Evolutionary conservation across 2,329 filamentous ascomycete species (phyloP).

Genomic region (Cordyceps fumosorosea): DNA sequence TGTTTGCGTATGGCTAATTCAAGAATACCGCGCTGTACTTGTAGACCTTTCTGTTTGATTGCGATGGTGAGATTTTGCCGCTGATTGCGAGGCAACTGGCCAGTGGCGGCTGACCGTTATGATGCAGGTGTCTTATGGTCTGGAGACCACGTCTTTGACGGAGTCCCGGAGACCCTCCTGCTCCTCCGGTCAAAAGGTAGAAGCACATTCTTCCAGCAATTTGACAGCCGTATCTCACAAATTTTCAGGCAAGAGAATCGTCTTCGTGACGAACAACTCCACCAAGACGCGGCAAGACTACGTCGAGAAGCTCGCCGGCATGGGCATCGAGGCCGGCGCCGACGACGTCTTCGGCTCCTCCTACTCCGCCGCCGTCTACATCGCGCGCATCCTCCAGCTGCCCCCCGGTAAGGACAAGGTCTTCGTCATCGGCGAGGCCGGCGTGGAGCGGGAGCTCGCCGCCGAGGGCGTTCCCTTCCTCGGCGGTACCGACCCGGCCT

Average conservation of each 20-base stretch:
- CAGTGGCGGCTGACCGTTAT: constrained; percentile 15
- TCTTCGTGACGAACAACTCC: constrained; percentile 99
- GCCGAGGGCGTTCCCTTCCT: constrained; percentile 74
- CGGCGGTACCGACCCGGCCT: constrained; percentile 76
- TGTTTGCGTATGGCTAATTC: not conserved
- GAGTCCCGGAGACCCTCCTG: constrained; percentile 76
- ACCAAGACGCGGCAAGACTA: constrained; percentile 93
- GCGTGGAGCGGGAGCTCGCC: constrained; percentile 81
- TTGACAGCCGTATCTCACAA: not conserved
- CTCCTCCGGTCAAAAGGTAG: constrained; percentile 75
- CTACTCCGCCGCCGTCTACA: constrained; percentile 94
- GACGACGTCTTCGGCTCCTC: constrained; percentile 96
- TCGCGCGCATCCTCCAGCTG: constrained; percentile 81
- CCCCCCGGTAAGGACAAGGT: constrained; percentile 81
- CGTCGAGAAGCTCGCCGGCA: constrained; percentile 75
- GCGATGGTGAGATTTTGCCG: constrained; percentile 64
- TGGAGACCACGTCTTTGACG: constrained; percentile 81
- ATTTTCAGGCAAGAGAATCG: constrained; percentile 71
- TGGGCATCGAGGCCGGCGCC: constrained; percentile 72
- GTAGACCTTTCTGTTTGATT: constrained; percentile 93
- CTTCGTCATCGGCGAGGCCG: constrained; percentile 84
- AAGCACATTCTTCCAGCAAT: not conserved
- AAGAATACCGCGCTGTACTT: not conserved
- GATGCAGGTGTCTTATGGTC: constrained; percentile 85
- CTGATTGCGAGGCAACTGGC: not conserved